Base-by-base conservation (phyloP, 2,329 filamentous ascomycete species). In the Cladosporium phlei region DNA sequence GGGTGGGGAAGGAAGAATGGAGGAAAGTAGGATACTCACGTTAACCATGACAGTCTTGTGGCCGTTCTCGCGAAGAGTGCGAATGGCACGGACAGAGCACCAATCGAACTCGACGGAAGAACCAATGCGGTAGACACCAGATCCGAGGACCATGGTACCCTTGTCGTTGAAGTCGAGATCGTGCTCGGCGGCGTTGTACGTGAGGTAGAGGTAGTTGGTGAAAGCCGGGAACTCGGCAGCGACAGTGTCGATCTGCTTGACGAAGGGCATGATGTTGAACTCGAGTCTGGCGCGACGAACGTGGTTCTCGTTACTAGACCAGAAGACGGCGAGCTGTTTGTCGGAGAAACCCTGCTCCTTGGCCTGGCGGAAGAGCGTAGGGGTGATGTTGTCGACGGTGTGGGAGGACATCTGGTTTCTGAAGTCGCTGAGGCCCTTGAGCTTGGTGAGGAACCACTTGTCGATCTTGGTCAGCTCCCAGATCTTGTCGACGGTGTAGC, bases 81-180 rank as follows among this genome's bases (percentile, higher is more conserved):
- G 83, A 52, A 97, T 94, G 5, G 93, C 88, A 50, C 91, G 79
- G 21, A 98, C 93, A 4, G 93, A 95, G 67, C 93, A 97, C 93
- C 93, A 98, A 69, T 98, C 93, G 67, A 98, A 98, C 65, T 98
- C 93, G 49, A 98, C 93, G 0, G 91, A 96, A 0, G 90, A 96
- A 55, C 93, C 93, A 55, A 98, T 98, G 51, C 93, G 82, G 75
- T 97, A 97, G 8, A 96, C 90, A 68, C 91, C 91, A 24, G 90
- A 96, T 11, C 91, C 91, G 22, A 97, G 76, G 7, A 98, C 91
- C 89, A 97, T 96, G 51, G 96, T 80, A 61, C 93, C 93, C 52
- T 91, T 82, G 63, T 98, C 93, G 8, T 88, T 77, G 61, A 97
- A 97, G 11, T 66, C 64, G 46, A 97, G 74, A 59, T 98, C 93